Percentiles rank a stretch among this genome's conserved stretches.
phyloP scores from a whole-genome alignment of 805 yeast genomes.

The Lachancea nothofagi region DNA sequence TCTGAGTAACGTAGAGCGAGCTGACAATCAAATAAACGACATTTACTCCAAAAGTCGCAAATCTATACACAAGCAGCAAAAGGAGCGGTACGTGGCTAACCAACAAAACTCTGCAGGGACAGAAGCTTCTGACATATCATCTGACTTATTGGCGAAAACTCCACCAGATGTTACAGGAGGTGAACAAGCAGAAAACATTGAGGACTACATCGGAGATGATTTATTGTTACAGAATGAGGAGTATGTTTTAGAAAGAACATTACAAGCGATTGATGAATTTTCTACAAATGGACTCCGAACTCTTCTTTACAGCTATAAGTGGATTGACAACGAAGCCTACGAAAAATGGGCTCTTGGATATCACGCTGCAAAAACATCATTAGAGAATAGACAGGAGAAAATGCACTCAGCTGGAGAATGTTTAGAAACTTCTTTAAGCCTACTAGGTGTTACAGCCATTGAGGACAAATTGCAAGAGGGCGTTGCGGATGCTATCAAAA shows the following conservation, averaged over 20 bases:
- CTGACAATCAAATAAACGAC: constrained; percentile 47
- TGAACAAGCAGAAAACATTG: constrained; percentile 14
- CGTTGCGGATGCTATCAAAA: constrained; percentile 93
- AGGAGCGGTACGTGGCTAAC: constrained; percentile 43
- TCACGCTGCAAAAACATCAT: constrained; percentile 69
- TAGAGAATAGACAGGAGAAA: constrained; percentile 57
- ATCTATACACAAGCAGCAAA: constrained; percentile 56
- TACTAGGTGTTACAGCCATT: constrained; percentile 92
- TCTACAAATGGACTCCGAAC: constrained; percentile 95
- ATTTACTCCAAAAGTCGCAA: constrained; percentile 49
- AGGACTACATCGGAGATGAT: constrained; percentile 46
- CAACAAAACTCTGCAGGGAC: constrained; percentile 5
- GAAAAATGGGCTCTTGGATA: constrained; percentile 62
- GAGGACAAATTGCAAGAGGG: constrained; percentile 96
- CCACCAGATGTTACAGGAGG: constrained; percentile 3
- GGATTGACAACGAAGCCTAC: constrained; percentile 58
- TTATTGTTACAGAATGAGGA: constrained; percentile 62
- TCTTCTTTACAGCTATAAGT: constrained; percentile 70
- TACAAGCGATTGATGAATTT: constrained; percentile 88
- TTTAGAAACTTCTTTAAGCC: constrained; percentile 61
- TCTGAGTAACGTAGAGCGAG: constrained; percentile 38
- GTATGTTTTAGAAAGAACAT: constrained; percentile 71
- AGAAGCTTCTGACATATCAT: constrained; percentile 4
- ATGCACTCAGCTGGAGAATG: constrained; percentile 68
- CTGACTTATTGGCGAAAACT: constrained; percentile 4